Percentiles rank a stretch among this genome's conserved stretches.
phyloP scores from a whole-genome alignment of 2,329 filamentous ascomycete genomes.

The Saccharata proteae region DNA sequence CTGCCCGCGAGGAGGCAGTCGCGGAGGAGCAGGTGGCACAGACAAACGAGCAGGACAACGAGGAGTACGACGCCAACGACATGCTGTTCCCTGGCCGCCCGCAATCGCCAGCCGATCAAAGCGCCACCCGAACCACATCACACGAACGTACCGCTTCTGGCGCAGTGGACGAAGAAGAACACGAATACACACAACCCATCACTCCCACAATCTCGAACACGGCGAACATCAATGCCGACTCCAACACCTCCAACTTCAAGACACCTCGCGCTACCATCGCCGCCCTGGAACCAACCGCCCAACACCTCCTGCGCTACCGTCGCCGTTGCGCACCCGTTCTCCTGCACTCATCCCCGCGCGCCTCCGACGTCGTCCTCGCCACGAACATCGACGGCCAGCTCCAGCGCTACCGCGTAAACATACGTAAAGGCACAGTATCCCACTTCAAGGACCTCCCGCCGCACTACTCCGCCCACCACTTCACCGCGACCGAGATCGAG shows the following conservation, averaged over 20 bases:
- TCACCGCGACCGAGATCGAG: constrained; percentile 12
- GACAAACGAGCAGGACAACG: constrained; percentile 18
- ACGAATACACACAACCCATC: background rate
- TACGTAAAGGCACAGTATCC: constrained; percentile 28
- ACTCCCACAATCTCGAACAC: constrained; percentile 1
- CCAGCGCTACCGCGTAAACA: constrained; percentile 32
- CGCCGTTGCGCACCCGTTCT: constrained; percentile 35
- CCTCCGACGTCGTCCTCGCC: constrained; percentile 36
- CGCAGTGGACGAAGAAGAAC: background rate
- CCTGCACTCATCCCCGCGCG: constrained; percentile 29
- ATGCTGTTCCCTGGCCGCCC: constrained; percentile 13
- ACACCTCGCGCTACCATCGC: background rate
- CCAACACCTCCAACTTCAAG: background rate
- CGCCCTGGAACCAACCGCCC: constrained; percentile 1
- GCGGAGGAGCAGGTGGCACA: constrained; percentile 9
- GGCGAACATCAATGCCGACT: background rate
- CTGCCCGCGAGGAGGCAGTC: constrained; percentile 14
- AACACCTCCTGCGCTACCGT: constrained; percentile 29
- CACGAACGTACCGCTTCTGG: constrained; percentile 1
- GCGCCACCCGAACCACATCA: constrained; percentile 2
- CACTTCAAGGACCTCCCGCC: constrained; percentile 32
- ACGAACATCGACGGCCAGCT: constrained; percentile 30
- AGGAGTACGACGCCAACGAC: constrained; percentile 27
- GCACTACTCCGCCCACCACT: constrained; percentile 30
- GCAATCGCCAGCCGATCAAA: too few species aligned